Base-by-base conservation (phyloP, 2,329 filamentous ascomycete genomes). In the Fusarium odoratissimum region DNA sequence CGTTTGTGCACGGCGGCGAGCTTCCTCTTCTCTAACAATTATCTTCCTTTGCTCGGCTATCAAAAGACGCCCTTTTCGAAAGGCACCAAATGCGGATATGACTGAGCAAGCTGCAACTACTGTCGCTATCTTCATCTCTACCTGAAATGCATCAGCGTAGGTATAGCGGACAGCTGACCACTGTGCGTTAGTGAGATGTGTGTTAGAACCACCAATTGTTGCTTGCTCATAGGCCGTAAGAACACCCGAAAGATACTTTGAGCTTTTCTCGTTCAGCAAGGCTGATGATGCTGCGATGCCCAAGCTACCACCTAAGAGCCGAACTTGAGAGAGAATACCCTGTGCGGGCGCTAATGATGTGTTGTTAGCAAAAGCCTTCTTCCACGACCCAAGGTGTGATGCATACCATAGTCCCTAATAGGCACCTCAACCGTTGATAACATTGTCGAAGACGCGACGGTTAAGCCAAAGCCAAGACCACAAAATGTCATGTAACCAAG, bases 261-360 rank as follows among this genome's bases (percentile, higher is more conserved):
- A 64, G 11, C 77, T 45, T 79, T 80, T 72, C 75, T 80, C 55
- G 67, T 79, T 46, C 73, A 87, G 73, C 21, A 88, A 81, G 21
- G 85, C 84, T 2, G 87, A 85, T 25, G 86, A 89, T 3, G 84
- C 82, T 6, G 87, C 85, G 58, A 89, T 88, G 6, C 87, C 87
- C 33, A 89, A 79, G 63, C 86, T 88, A 10, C 87, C 87, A 8
- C 87, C 87, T 1, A 89, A 79, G 28, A 89, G 83, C 37, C 87
- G 83, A 30, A 84, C 77, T 61, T 89, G 86, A 0, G 87, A 84
- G 17, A 89, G 75, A 42, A 89, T 84, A 1, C 86, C 87, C 70
- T 89, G 87, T 0, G 86, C 85, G 16, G 85, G 80, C 17, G 86
- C 86, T 88, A 45, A 45, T 17, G 49, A 28, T 30, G 6, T 17